Conservation (phyloP, 2,329 filamentous ascomycete genomes). For the Nemania sp. region DNA sequence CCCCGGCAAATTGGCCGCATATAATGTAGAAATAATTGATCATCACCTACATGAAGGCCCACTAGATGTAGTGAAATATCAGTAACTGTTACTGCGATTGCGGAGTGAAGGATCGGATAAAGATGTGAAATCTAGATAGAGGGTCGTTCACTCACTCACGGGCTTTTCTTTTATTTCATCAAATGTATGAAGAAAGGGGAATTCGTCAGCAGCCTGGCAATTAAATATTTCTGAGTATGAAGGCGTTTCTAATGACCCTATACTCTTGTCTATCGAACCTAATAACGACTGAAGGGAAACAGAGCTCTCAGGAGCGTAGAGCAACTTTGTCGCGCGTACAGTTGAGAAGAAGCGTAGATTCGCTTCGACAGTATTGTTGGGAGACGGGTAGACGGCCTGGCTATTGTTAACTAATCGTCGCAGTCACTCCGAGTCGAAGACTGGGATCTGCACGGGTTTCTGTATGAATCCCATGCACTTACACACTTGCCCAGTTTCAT, state of each 20-base stretch:
- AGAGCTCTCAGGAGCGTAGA: conserved; percentile 22
- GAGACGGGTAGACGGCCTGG: conserved; percentile 21
- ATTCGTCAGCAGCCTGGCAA: conserved; percentile 13
- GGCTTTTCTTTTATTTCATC: conserved; percentile 11
- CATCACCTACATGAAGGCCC: conserved; percentile 19
- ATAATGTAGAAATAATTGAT: neutral
- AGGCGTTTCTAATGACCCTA: conserved; percentile 10
- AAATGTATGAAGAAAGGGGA: conserved; percentile 17
- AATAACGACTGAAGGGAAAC: conserved; percentile 9
- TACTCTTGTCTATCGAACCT: conserved; percentile 1
- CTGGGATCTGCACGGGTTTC: neutral
- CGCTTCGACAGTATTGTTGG: conserved; percentile 18
- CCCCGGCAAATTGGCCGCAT: neutral
- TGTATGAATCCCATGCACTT: conserved; percentile 10
- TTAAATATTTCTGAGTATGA: conserved; percentile 13
- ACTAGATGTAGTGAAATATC: conserved; percentile 8
- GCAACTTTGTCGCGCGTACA: conserved; percentile 17
- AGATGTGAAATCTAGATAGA: neutral
- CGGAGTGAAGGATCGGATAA: neutral
- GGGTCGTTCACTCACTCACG: conserved; percentile 6
- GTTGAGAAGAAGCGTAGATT: conserved; percentile 22
- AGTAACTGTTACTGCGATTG: neutral
- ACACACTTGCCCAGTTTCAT: conserved; percentile 34
- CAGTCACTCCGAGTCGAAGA: neutral
- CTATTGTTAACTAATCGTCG: neutral